A percentile compares a stretch with the other conserved stretches of the same genome.
Evolutionary conservation across 139 green algal species (phyloP).

Genomic region (Micractinium sp.): DNA sequence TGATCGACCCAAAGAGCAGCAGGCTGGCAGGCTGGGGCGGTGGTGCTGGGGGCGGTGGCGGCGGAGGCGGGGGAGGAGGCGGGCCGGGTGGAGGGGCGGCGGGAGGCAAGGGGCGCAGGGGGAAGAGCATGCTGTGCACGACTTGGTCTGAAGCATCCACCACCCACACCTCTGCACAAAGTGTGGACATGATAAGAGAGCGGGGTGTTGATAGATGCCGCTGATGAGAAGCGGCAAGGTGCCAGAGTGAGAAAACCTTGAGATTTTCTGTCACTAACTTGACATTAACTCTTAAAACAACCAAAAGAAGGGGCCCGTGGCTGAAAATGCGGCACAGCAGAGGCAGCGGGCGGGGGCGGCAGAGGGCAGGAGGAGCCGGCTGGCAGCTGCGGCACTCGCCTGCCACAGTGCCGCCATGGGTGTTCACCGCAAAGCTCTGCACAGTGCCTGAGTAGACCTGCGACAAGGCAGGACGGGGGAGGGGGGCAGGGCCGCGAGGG

Average conservation of each 20-base stretch:
- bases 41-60: not conserved
- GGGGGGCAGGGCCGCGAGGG: not conserved
- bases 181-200: not conserved
- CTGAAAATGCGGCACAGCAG: not conserved
- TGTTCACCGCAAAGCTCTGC: constrained; percentile 3
- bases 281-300: too few species aligned
- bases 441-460: not conserved
- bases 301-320: not conserved
- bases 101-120: not conserved
- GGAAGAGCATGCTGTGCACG: not conserved
- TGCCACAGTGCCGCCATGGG: not conserved
- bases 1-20: not conserved
- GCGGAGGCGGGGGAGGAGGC: not conserved
- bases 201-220: too few species aligned
- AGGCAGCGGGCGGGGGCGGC: not conserved
- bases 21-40: not conserved
- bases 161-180: not conserved
- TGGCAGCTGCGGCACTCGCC: not conserved
- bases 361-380: not conserved
- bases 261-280: not conserved
- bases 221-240: not conserved
- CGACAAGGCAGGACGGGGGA: not conserved
- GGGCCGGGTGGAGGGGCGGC: not conserved
- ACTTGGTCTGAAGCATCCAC: not conserved
- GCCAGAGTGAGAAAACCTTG: not conserved